phyloP scores from a whole-genome alignment of 108 stramenopile species.

The Pseudonitzschia delicatissima region DNA sequence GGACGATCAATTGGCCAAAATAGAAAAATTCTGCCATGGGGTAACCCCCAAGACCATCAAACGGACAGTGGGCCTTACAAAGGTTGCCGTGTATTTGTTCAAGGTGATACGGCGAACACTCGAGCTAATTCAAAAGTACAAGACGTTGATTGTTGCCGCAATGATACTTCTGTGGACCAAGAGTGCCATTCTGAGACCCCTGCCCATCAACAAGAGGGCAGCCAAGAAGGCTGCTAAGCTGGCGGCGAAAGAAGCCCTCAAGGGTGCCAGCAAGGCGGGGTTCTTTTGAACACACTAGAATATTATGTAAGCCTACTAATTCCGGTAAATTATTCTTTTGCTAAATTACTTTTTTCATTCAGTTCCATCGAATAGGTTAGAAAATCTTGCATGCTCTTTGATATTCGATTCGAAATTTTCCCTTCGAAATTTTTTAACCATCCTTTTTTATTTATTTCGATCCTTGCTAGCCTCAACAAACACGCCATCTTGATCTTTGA shows the following conservation, averaged over 20 bases:
- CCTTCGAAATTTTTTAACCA: background rate
- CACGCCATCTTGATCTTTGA: too few species aligned
- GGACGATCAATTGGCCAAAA: conserved; percentile 36
- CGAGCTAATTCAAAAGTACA: conserved; percentile 63
- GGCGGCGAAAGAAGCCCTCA: conserved; percentile 17
- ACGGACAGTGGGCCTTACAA: conserved; percentile 42
- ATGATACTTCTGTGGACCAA: conserved; percentile 58
- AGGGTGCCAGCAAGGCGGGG: conserved; percentile 14
- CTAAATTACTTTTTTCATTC: too few species aligned
- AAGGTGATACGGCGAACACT: conserved; percentile 50
- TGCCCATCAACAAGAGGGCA: conserved; percentile 26
- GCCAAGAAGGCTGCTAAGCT: conserved; percentile 18
- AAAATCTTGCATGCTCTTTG: too few species aligned
- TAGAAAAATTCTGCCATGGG: conserved; percentile 50
- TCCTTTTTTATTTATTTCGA: too few species aligned
- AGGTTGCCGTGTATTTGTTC: conserved; percentile 41
- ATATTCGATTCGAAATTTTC: background rate
- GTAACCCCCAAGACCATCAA: conserved; percentile 58
- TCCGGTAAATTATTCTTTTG: too few species aligned
- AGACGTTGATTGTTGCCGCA: conserved; percentile 46
- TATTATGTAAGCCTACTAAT: too few species aligned
- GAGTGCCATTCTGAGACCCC: conserved; percentile 58
- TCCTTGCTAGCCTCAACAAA: too few species aligned
- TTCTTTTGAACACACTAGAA: background rate
- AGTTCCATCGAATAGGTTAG: too few species aligned